These are phyloP conservation scores for Aspergillus vadensis DNA, from an alignment of 2,329 filamentous ascomycete species.

Conservation along the genomic window DNA sequence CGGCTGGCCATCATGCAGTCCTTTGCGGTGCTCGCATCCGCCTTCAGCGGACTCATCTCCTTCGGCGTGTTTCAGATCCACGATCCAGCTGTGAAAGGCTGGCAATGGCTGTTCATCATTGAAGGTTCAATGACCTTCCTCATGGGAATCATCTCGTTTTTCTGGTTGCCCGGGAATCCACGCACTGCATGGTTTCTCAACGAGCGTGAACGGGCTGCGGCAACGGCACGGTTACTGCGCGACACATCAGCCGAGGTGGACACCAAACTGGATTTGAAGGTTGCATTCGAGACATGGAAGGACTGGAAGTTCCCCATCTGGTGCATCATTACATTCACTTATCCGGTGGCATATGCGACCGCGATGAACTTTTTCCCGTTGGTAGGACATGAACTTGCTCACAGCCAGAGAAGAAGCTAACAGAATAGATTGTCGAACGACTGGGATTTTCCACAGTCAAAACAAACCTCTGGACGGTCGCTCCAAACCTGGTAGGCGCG, in stretches of 20 bases:
- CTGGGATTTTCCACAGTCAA: conserved; percentile 49
- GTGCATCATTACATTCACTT: conserved; percentile 52
- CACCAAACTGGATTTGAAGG: conserved; percentile 42
- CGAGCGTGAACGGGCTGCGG: conserved; percentile 41
- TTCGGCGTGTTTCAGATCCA: conserved; percentile 53
- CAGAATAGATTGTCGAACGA: conserved; percentile 42
- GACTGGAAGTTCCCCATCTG: conserved; percentile 48
- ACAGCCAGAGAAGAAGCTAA: neutral
- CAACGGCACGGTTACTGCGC: conserved; percentile 47
- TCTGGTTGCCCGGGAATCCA: conserved; percentile 37
- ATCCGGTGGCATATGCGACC: conserved; percentile 51
- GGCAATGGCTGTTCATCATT: conserved; percentile 51
- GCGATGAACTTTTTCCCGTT: conserved; percentile 53
- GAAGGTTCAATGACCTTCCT: conserved; percentile 43
- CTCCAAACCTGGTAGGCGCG: conserved; percentile 52
- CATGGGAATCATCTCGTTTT: conserved; percentile 30
- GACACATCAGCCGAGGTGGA: conserved; percentile 48
- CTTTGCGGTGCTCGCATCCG: conserved; percentile 44
- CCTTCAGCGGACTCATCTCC: conserved; percentile 45
- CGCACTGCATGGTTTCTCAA: conserved; percentile 44
- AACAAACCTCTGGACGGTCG: conserved; percentile 54
- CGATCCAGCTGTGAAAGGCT: conserved; percentile 49
- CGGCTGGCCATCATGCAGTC: conserved; percentile 51
- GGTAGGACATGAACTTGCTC: conserved; percentile 12
- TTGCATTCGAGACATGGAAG: conserved; percentile 48